Conservation (phyloP, 2,329 filamentous ascomycete genomes). For the Chaetomium olivaceum region DNA sequence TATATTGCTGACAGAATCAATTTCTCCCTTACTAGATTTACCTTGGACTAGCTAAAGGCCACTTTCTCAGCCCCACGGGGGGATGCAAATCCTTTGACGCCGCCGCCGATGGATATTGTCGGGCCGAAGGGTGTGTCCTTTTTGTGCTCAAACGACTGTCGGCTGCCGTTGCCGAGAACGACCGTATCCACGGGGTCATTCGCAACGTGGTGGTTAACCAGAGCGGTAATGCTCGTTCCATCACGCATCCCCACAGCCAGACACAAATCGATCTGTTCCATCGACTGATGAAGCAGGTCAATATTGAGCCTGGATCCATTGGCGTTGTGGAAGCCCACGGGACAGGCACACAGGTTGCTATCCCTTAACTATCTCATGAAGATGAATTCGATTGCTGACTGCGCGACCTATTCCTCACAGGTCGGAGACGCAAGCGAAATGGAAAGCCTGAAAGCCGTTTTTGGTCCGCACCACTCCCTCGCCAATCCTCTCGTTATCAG, state of each 20-base stretch:
- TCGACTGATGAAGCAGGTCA: too few relatives aligned
- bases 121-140: conserved; percentile 54
- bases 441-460: too few relatives aligned
- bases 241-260: too few relatives aligned
- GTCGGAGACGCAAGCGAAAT: conserved; percentile 40
- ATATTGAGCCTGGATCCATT: conserved; percentile 29
- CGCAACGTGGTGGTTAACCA: conserved; percentile 36
- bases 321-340: conserved; percentile 45
- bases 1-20: too few relatives aligned
- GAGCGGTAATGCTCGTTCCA: too few relatives aligned
- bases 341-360: conserved; percentile 36
- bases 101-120: conserved; percentile 50
- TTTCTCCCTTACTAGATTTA: too few relatives aligned
- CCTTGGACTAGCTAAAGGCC: conserved; percentile 35
- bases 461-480: too few relatives aligned
- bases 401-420: too few relatives aligned
- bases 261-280: too few relatives aligned
- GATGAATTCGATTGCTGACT: too few relatives aligned
- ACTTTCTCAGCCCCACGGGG: conserved; percentile 23
- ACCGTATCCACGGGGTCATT: conserved; percentile 43
- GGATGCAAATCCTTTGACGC: conserved; percentile 24
- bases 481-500: too few relatives aligned
- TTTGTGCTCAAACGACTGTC: conserved; percentile 53
- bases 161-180: conserved; percentile 47
- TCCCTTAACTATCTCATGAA: too few relatives aligned